Conservation (phyloP, 2,329 filamentous ascomycete species). For the Clarireedia monteithiana region DNA sequence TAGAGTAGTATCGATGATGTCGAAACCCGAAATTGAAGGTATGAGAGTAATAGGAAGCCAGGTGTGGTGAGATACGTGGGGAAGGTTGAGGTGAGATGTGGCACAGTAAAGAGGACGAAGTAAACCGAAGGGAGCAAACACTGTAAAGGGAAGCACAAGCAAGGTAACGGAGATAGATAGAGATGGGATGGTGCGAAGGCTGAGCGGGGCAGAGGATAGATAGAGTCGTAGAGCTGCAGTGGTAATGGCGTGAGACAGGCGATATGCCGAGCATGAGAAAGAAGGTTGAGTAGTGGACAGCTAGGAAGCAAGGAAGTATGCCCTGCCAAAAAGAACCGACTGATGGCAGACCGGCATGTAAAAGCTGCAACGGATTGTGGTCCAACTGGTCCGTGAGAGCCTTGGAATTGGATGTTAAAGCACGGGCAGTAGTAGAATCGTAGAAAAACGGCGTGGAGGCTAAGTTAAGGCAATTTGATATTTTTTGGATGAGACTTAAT, state of each 20-base stretch:
- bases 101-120: conserved; percentile 8
- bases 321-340: background rate
- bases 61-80: conserved; percentile 1
- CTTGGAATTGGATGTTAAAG: background rate
- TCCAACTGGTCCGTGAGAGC: background rate
- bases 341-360: conserved; percentile 1
- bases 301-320: conserved; percentile 10
- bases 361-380: background rate
- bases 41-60: background rate
- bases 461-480: background rate
- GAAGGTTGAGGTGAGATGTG: conserved; percentile 7
- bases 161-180: background rate
- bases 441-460: background rate
- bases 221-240: background rate
- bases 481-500: background rate
- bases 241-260: background rate
- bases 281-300: background rate
- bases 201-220: conserved; percentile 1
- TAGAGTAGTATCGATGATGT: background rate
- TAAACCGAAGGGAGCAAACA: conserved; percentile 4
- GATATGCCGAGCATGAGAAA: conserved; percentile 10
- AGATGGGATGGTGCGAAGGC: background rate
- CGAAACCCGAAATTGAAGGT: background rate
- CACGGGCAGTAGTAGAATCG: background rate
- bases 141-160: conserved; percentile 6